Evolutionary conservation across 2,329 filamentous ascomycete species (phyloP).

Genomic region (Sporothrix luriei): DNA sequence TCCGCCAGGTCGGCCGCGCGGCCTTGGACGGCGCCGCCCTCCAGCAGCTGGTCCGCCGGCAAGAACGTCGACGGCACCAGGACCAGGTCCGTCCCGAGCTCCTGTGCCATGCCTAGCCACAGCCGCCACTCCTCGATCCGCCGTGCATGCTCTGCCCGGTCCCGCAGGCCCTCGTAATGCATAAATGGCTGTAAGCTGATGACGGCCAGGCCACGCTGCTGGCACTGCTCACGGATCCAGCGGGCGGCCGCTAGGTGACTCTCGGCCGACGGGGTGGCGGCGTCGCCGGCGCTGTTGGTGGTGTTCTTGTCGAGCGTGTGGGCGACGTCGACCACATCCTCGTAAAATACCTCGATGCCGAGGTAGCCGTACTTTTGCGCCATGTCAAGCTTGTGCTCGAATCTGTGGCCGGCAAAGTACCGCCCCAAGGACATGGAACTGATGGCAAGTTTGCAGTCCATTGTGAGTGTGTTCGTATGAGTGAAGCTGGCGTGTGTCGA

Average conservation of each 20-base stretch:
- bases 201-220: slow-evolving; percentile 49
- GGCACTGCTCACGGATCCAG: slow-evolving; percentile 51
- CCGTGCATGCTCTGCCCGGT: slow-evolving; percentile 53
- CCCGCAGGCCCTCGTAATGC: slow-evolving; percentile 64
- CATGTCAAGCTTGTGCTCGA: slow-evolving; percentile 31
- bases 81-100: slow-evolving; percentile 61
- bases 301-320: slow-evolving; percentile 37
- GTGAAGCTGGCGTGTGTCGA: background rate
- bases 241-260: slow-evolving; percentile 49
- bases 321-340: slow-evolving; percentile 60
- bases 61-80: slow-evolving; percentile 63
- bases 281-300: background rate
- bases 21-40: slow-evolving; percentile 46
- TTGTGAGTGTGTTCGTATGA: background rate
- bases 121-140: slow-evolving; percentile 59
- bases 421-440: slow-evolving; percentile 35
- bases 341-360: slow-evolving; percentile 65
- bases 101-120: slow-evolving; percentile 61
- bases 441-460: slow-evolving; percentile 35
- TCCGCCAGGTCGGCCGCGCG: slow-evolving; percentile 58
- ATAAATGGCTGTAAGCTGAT: slow-evolving; percentile 64
- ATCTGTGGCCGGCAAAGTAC: slow-evolving; percentile 32
- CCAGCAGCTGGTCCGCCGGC: slow-evolving; percentile 37
- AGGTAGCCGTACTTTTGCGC: slow-evolving; percentile 47
- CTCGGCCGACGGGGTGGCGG: slow-evolving; percentile 4